Percentiles rank a stretch among this genome's conserved stretches.
Conservation (phyloP, 805 yeast species). For the Metschnikowia similis region DNA sequence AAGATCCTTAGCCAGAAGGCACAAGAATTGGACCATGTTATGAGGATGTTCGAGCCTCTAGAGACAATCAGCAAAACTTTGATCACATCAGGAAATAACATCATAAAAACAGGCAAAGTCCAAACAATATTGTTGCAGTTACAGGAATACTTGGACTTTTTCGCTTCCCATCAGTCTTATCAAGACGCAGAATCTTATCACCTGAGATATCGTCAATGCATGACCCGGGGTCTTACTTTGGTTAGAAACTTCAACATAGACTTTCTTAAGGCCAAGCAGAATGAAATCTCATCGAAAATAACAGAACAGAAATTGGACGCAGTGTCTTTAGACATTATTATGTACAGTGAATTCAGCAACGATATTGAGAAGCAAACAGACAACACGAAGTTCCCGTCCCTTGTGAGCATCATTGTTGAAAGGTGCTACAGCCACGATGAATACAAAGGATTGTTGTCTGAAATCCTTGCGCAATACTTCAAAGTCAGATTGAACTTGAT, state of each 20-base stretch:
- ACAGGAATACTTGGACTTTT: slow-evolving; percentile 64
- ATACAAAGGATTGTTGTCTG: slow-evolving; percentile 63
- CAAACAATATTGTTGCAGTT: slow-evolving; percentile 48
- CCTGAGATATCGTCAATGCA: slow-evolving; percentile 74
- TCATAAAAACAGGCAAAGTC: slow-evolving; percentile 42
- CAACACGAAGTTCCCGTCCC: slow-evolving; percentile 11
- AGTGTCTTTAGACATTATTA: slow-evolving; percentile 13
- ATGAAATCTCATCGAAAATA: slow-evolving; percentile 6
- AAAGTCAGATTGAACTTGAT: slow-evolving; percentile 50
- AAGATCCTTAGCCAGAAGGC: slow-evolving; percentile 38
- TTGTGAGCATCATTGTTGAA: slow-evolving; percentile 11
- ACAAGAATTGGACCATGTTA: slow-evolving; percentile 42
- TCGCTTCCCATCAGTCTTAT: slow-evolving; percentile 46
- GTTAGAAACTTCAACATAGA: slow-evolving; percentile 60
- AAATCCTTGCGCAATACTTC: slow-evolving; percentile 63
- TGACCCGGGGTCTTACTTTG: slow-evolving; percentile 74
- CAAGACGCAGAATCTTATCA: slow-evolving; percentile 67
- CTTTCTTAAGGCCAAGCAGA: slow-evolving; percentile 29
- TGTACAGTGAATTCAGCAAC: slow-evolving; percentile 16
- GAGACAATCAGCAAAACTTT: slow-evolving; percentile 66
- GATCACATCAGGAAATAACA: slow-evolving; percentile 61
- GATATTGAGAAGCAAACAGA: slow-evolving; percentile 16
- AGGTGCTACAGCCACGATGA: slow-evolving; percentile 38
- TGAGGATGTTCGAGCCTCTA: slow-evolving; percentile 63
- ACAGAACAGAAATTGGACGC: slow-evolving; percentile 6